Evolutionary conservation across 768 basidiomycete genomes (phyloP).

Genomic region (Hypsizygus marmoreus): DNA sequence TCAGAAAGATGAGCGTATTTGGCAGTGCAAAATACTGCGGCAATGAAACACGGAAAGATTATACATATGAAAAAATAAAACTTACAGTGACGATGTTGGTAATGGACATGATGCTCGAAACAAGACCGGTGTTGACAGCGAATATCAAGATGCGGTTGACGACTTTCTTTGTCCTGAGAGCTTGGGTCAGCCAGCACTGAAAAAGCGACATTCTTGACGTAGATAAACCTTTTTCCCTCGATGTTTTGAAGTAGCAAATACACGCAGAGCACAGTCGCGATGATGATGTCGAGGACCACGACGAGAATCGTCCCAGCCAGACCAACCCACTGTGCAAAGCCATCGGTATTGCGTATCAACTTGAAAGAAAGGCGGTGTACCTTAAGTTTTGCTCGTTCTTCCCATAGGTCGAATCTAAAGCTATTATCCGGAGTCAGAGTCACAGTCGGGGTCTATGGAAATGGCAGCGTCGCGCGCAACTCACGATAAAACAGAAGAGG

Average conservation of each 20-base stretch:
- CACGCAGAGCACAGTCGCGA: conserved; percentile 15
- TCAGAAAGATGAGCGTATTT: conserved; percentile 19
- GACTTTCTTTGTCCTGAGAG: conserved; percentile 4
- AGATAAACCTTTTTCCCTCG: conserved; percentile 10
- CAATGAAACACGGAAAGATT: not conserved
- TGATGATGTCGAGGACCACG: conserved; percentile 12
- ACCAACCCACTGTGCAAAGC: conserved; percentile 8
- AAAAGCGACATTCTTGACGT: too few relatives aligned
- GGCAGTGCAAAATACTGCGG: conserved; percentile 18
- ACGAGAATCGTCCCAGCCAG: conserved; percentile 15
- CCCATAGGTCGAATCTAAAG: conserved; percentile 12
- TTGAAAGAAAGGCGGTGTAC: not conserved
- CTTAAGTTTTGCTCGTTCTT: not conserved
- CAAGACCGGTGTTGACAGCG: conserved; percentile 18
- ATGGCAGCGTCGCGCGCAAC: not conserved
- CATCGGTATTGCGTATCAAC: not conserved
- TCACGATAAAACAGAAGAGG: conserved; percentile 7
- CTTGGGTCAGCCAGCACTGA: too few relatives aligned
- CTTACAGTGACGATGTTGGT: conserved; percentile 17
- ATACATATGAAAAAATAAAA: not conserved
- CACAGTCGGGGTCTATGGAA: too few relatives aligned
- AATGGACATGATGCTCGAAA: conserved; percentile 12
- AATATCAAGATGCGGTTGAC: conserved; percentile 11
- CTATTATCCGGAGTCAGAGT: not conserved
- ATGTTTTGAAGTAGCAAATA: conserved; percentile 14